These are phyloP conservation scores for Psidium friedrichsthalianum DNA, from an alignment of 345 rosid species.

Conservation along the genomic window DNA sequence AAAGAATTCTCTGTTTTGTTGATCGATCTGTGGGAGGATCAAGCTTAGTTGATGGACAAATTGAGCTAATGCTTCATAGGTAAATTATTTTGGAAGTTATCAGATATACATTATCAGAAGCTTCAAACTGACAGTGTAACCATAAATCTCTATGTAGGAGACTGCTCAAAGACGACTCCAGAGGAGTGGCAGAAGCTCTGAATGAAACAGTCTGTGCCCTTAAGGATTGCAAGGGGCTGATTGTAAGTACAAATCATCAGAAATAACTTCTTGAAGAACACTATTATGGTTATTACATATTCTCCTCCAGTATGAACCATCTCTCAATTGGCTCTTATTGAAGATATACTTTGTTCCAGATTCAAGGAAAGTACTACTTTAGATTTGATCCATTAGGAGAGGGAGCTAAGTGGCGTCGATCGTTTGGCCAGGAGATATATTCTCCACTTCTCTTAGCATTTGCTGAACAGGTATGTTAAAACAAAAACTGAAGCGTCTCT, in stretches of 20 bases:
- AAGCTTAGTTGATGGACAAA: conserved; percentile 79
- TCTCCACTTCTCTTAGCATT: conserved; percentile 86
- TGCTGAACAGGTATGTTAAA: conserved; percentile 42
- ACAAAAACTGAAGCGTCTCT: neutral
- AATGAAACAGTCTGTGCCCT: conserved; percentile 78
- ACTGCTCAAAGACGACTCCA: conserved; percentile 75
- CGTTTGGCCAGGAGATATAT: conserved; percentile 90
- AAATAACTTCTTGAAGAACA: neutral
- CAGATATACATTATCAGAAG: neutral
- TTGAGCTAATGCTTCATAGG: conserved; percentile 98
- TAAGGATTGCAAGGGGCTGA: conserved; percentile 62
- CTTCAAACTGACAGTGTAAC: neutral
- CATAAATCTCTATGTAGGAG: conserved; percentile 39
- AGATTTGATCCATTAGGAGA: conserved; percentile 77
- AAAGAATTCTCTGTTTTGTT: conserved; percentile 85
- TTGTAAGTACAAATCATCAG: conserved; percentile 36
- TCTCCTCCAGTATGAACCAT: neutral
- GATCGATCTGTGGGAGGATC: conserved; percentile 92
- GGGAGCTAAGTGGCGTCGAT: conserved; percentile 93
- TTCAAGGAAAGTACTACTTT: conserved; percentile 87
- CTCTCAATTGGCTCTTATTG: neutral
- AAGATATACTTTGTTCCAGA: conserved; percentile 23
- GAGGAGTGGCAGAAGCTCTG: conserved; percentile 81
- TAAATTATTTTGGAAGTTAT: conserved; percentile 6
- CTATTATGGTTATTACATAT: neutral